phyloP scores from a whole-genome alignment of 176 grass and related monocot species.

The Lolium multiflorum region DNA sequence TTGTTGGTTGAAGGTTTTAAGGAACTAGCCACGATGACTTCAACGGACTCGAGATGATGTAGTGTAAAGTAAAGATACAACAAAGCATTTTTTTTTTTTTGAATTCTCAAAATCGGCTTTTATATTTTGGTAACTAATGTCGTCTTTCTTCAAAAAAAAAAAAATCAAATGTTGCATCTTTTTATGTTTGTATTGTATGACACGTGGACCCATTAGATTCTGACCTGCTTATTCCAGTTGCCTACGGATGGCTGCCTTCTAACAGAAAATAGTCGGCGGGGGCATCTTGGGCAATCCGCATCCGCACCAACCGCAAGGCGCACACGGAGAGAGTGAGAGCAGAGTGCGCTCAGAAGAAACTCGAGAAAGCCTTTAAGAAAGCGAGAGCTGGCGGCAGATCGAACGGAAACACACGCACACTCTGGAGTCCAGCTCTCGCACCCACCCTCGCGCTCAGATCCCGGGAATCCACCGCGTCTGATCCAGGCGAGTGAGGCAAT shows the following conservation, averaged over 20 bases:
- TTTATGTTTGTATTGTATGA: no score
- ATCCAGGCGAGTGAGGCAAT: conserved; percentile 34
- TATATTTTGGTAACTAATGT: no score
- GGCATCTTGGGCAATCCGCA: conserved; percentile 37
- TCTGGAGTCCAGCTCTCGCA: neutral
- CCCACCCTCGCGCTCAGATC: conserved; percentile 24
- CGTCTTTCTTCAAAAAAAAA: no score
- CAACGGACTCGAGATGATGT: no score
- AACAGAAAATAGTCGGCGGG: conserved; percentile 61
- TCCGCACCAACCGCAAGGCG: conserved; percentile 5
- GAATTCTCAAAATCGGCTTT: no score
- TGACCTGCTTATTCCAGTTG: neutral
- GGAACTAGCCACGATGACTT: no score
- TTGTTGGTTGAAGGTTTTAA: no score
- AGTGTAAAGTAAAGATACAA: no score
- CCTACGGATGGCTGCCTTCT: conserved; percentile 26
- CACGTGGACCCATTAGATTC: no score
- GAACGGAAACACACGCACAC: conserved; percentile 8
- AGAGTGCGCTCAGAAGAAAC: neutral
- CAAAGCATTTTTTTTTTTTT: no score
- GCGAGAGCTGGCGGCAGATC: conserved; percentile 50
- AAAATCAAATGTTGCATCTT: no score
- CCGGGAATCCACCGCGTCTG: conserved; percentile 28
- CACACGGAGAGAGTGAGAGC: neutral
- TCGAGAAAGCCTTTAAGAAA: conserved; percentile 50